Base-by-base conservation (phyloP, 108 stramenopile genomes). In the Nitzschia sp. region DNA sequence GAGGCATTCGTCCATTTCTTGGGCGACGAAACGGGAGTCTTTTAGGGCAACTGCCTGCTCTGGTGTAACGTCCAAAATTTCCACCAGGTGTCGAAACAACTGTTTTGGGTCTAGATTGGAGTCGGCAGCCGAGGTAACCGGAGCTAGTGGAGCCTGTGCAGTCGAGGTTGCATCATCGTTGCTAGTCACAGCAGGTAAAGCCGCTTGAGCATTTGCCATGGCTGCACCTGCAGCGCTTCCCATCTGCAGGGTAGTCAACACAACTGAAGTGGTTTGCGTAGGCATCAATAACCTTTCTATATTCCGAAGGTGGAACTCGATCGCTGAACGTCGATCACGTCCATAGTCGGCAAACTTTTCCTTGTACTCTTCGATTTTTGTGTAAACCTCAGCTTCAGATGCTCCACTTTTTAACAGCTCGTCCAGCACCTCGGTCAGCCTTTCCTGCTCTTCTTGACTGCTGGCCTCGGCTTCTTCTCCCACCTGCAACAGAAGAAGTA, bases 271-370 rank as follows among this genome's bases (percentile, higher is more conserved):
- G 23, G 91, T 92, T 38, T 80, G 84, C 23, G 94, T 95, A 4
- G 94, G 94, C 70, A 85, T 82, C 9, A 95, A 78, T 32, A 95
- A 73, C 26, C 88, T 72, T 47, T 86, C 85, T 15, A 91, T 71
- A 46, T 87, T 78, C 21, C 75, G 62, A 56, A 92, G 78, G 76
- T 94, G 93, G 71, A 91, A 94, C 66, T 94, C 88, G 29, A 94
- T 91, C 24, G 88, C 85, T 4, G 83, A 83, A 28, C 90, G 65
- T 27, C 94, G 78, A 71, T 90, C 90, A 51, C 86, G 76, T 18
- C 96, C 96, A 77, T 97, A 97, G 60, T 97, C 96, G 0, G 93
- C 87, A 62, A 84, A 91, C 35, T 89, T 86, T 67, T 94, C 93
- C 63, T 95, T 89, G 71, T 92, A 87, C 48, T 91, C 79, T 74